Conservation (phyloP, 192 early-diverging fungal genomes). For the Entomortierella beljakovae region DNA sequence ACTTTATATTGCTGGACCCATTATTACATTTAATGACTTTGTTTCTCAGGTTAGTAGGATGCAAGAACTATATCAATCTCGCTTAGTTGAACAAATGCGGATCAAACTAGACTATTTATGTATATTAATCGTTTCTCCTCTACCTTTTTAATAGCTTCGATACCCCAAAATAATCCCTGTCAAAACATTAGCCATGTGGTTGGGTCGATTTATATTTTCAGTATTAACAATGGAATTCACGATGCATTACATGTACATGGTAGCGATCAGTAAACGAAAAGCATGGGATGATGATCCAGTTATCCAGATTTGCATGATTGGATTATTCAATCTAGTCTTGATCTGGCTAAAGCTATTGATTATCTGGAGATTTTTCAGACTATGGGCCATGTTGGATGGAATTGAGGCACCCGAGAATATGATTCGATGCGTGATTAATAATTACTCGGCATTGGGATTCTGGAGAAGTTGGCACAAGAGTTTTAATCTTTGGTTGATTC, state of each 20-base stretch:
- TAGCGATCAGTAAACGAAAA: constrained; percentile 87
- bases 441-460: constrained; percentile 93
- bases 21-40: constrained; percentile 96
- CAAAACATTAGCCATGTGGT: constrained; percentile 66
- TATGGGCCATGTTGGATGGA: constrained; percentile 95
- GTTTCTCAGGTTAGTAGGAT: constrained; percentile 78
- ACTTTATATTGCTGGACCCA: constrained; percentile 93
- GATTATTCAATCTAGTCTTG: constrained; percentile 88
- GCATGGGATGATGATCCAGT: constrained; percentile 86
- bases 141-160: constrained; percentile 53
- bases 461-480: constrained; percentile 98
- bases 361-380: constrained; percentile 97
- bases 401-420: constrained; percentile 94
- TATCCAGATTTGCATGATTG: constrained; percentile 87
- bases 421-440: constrained; percentile 96
- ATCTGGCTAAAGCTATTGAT: constrained; percentile 96
- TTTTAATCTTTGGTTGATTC: constrained; percentile 91
- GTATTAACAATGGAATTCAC: constrained; percentile 89
- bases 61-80: background rate
- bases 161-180: constrained; percentile 62
- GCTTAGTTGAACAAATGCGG: background rate
- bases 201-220: constrained; percentile 69
- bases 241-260: constrained; percentile 88
- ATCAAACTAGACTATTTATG: no score
- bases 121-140: background rate